A percentile compares a stretch with the other conserved stretches of the same genome.
Conservation (phyloP, 23 red algal genomes). For the Gracilaria gracilis region DNA sequence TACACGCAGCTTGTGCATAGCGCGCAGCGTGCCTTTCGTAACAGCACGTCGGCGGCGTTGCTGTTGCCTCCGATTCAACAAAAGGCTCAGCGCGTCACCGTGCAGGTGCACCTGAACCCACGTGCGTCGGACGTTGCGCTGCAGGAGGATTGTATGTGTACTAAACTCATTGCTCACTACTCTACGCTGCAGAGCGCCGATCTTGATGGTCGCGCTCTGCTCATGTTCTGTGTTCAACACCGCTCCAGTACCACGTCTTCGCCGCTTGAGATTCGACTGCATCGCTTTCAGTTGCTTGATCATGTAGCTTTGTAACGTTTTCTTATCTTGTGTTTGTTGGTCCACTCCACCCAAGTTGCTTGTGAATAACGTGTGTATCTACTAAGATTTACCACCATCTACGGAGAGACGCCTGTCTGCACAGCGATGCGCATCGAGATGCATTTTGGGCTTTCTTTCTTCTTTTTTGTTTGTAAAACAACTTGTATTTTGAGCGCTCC, state of each 20-base stretch:
- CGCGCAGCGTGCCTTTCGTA: background rate
- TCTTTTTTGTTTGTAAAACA: no score
- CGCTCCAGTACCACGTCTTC: background rate
- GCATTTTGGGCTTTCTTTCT: no score
- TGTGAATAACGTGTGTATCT: no score
- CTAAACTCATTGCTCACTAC: background rate
- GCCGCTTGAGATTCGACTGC: background rate
- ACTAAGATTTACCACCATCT: no score
- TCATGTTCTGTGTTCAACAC: background rate
- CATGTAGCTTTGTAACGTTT: background rate
- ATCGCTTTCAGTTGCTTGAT: background rate
- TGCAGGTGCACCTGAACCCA: background rate
- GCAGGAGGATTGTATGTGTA: background rate
- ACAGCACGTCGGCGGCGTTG: background rate
- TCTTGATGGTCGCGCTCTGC: background rate
- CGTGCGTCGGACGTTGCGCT: background rate
- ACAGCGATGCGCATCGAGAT: no score
- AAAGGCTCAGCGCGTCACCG: background rate
- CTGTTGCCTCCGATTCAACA: background rate
- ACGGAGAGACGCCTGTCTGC: background rate
- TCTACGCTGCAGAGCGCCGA: background rate
- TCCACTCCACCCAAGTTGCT: background rate
- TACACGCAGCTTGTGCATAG: background rate
- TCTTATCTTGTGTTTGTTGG: background rate
- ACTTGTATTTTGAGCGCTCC: no score